Conservation (phyloP, 768 basidiomycete species). For the Hirschioporus abietinus region DNA sequence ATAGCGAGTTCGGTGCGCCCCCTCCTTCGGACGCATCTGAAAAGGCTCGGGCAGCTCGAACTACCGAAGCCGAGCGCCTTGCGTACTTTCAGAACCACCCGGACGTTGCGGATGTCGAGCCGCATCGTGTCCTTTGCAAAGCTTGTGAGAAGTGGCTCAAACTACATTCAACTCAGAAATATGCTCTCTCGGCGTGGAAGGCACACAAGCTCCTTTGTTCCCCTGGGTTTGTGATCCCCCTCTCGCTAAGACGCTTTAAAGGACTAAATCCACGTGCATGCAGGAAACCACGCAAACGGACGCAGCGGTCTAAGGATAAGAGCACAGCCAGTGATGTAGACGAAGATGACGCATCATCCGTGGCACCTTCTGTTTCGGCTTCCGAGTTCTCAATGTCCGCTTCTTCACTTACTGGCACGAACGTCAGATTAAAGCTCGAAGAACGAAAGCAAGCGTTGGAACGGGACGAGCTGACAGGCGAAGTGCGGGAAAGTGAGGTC, state of each 20-base stretch:
- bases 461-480: neutral
- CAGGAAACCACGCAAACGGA: neutral
- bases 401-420: neutral
- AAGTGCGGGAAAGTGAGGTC: conserved; percentile 2
- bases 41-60: conserved; percentile 25
- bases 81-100: conserved; percentile 50
- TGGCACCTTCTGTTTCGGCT: neutral
- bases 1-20: neutral
- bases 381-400: neutral
- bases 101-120: conserved; percentile 42
- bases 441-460: neutral
- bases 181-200: conserved; percentile 49
- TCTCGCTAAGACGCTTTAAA: neutral
- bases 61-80: conserved; percentile 47
- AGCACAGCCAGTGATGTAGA: neutral
- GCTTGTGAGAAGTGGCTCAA: conserved; percentile 61
- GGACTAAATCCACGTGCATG: neutral
- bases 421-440: neutral
- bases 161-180: conserved; percentile 40
- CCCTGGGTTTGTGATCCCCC: conserved; percentile 29
- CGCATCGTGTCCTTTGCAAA: conserved; percentile 50
- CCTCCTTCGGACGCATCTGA: neutral
- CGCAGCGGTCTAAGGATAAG: neutral
- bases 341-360: neutral
- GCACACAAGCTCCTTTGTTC: conserved; percentile 45